Conservation (phyloP, 257 asterid species). For the Salvia rosmarinus region DNA sequence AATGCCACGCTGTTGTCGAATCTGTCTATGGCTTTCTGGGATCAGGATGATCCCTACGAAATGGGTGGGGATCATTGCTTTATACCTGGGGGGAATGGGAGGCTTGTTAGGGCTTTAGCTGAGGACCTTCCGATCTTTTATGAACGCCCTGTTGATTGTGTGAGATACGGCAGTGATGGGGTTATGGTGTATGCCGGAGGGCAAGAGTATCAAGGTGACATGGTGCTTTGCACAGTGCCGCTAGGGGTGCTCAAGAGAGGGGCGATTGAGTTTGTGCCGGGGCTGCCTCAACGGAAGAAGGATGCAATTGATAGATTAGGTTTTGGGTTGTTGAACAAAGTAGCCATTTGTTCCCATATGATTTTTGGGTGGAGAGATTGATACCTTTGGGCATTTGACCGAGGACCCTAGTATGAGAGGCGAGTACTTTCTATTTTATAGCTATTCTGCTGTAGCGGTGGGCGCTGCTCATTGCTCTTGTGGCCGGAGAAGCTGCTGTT, state of each 20-base stretch:
- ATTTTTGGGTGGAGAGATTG: constrained; percentile 99
- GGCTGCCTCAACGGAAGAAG: constrained; percentile 81
- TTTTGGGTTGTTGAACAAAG: constrained; percentile 89
- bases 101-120: constrained; percentile 74
- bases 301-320: constrained; percentile 92
- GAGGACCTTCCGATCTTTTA: constrained; percentile 90
- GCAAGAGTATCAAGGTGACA: constrained; percentile 74
- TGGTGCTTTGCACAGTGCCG: constrained; percentile 89
- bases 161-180: constrained; percentile 81
- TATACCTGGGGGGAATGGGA: constrained; percentile 97
- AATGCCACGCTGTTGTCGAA: constrained; percentile 93
- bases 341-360: constrained; percentile 93
- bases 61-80: constrained; percentile 99
- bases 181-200: constrained; percentile 81
- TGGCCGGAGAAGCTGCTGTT: constrained; percentile 97
- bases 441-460: constrained; percentile 96
- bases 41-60: constrained; percentile 97
- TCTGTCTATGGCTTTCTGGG: constrained; percentile 95
- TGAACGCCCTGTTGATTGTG: constrained; percentile 58
- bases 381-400: constrained; percentile 93
- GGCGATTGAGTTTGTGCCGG: constrained; percentile 73
- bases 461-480: constrained; percentile 92
- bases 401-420: constrained; percentile 91
- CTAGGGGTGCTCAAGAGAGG: constrained; percentile 90
- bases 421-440: constrained; percentile 86